Conservation (phyloP, 169 alveolate genomes). For the Theileria equi region DNA sequence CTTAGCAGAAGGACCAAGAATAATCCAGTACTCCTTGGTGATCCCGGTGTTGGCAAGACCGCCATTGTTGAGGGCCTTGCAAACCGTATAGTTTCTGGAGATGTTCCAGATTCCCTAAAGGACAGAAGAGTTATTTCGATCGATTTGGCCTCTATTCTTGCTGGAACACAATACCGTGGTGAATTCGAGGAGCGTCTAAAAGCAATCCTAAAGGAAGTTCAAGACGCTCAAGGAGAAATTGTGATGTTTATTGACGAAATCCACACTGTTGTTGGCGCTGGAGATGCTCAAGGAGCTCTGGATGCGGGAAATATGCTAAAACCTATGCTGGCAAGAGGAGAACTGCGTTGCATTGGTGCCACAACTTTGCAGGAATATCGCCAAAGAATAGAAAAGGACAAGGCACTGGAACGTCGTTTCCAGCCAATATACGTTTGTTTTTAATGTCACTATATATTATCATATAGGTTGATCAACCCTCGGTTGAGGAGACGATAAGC, state of each 20-base stretch:
- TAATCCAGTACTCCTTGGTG: conserved; percentile 84
- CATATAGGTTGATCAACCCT: conserved; percentile 76
- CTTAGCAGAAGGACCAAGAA: conserved; percentile 83
- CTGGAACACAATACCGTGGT: conserved; percentile 87
- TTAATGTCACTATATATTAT: conserved; percentile 9
- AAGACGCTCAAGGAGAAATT: conserved; percentile 84
- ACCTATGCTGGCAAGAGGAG: conserved; percentile 88
- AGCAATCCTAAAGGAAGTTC: conserved; percentile 82
- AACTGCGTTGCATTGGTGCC: conserved; percentile 84
- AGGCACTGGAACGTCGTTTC: conserved; percentile 87
- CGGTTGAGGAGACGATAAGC: conserved; percentile 78
- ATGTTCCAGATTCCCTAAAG: conserved; percentile 84
- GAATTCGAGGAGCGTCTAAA: conserved; percentile 88
- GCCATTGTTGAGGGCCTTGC: conserved; percentile 89
- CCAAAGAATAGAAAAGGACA: conserved; percentile 84
- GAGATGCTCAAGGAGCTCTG: conserved; percentile 86
- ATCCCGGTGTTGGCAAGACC: conserved; percentile 89
- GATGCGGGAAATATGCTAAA: conserved; percentile 86
- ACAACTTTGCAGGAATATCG: conserved; percentile 86
- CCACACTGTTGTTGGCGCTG: conserved; percentile 88
- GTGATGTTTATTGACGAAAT: conserved; percentile 86
- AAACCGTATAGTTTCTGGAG: conserved; percentile 83
- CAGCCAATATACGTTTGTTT: conserved; percentile 79
- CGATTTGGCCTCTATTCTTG: conserved; percentile 80
- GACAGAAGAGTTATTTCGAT: conserved; percentile 77